Conservation (phyloP, 176 grass and related monocot species). For the Alopecurus myosuroides region DNA sequence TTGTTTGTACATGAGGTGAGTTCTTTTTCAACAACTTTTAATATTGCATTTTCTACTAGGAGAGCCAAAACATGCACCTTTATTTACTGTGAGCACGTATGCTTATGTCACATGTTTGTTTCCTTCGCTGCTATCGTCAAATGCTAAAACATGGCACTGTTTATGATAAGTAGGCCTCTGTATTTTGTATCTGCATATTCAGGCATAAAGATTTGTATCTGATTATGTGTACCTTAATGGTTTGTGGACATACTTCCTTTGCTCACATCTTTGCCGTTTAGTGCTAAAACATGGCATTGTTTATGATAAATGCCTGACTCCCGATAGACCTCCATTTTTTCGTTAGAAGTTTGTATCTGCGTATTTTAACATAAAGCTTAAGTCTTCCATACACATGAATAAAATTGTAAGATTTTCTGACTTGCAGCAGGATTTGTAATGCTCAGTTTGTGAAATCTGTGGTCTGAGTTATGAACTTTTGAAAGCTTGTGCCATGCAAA, state of each 20-base stretch:
- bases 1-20: constrained; percentile 89
- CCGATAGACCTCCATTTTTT: not conserved
- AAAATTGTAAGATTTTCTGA: not conserved
- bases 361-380: not conserved
- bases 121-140: not conserved
- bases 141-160: not conserved
- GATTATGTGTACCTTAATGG: not conserved
- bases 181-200: too few relatives aligned
- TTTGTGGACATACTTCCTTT: not conserved
- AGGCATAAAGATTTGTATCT: not conserved
- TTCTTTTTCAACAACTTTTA: not conserved
- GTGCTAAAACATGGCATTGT: not conserved
- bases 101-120: not conserved
- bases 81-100: not conserved
- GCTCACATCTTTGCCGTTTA: not conserved
- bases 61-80: not conserved
- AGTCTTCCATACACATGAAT: not conserved
- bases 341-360: not conserved
- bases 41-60: not conserved
- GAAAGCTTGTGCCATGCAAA: not conserved
- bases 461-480: not conserved
- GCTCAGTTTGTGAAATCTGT: not conserved
- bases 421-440: not conserved
- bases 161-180: not conserved
- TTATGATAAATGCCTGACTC: not conserved